Conservation (phyloP, 805 yeast genomes). For the Candida piceae region DNA sequence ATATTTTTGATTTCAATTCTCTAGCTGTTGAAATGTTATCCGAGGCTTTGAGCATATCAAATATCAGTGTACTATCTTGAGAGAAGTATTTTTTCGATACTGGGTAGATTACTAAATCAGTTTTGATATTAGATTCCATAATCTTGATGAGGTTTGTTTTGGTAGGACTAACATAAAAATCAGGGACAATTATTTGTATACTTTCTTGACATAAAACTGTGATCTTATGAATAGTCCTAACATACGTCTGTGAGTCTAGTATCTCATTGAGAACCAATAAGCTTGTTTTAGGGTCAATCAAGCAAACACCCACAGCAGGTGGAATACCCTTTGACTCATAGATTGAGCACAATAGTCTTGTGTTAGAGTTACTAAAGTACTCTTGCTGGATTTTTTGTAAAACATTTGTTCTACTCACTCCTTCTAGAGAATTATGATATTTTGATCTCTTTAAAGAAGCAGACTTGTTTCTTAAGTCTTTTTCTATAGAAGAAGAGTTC, state of each 20-base stretch:
- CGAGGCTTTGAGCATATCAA: constrained; percentile 9
- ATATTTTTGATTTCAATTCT: constrained; percentile 24
- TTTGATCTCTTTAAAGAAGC: too few relatives aligned
- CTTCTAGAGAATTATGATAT: too few relatives aligned
- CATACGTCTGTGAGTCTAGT: constrained; percentile 42
- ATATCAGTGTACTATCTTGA: constrained; percentile 3
- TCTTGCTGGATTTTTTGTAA: too few relatives aligned
- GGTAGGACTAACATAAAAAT: constrained; percentile 21
- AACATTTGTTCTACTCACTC: too few relatives aligned
- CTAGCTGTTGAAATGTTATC: constrained; percentile 20
- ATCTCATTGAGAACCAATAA: constrained; percentile 32
- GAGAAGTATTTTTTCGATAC: constrained; percentile 24
- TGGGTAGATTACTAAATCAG: constrained; percentile 19
- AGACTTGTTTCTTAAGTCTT: background rate
- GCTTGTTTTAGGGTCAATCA: constrained; percentile 34
- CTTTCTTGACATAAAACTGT: constrained; percentile 27
- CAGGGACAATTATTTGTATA: constrained; percentile 33
- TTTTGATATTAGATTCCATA: constrained; percentile 22
- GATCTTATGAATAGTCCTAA: constrained; percentile 38
- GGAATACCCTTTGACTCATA: constrained; percentile 19
- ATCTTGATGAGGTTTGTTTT: constrained; percentile 32
- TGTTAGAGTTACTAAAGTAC: too few relatives aligned
- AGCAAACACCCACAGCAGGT: constrained; percentile 35
- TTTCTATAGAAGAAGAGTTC: background rate
- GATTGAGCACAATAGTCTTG: constrained; percentile 16